These are phyloP conservation scores for Rubroshorea leprosula DNA, from an alignment of 345 rosid species.

Conservation along the genomic window DNA sequence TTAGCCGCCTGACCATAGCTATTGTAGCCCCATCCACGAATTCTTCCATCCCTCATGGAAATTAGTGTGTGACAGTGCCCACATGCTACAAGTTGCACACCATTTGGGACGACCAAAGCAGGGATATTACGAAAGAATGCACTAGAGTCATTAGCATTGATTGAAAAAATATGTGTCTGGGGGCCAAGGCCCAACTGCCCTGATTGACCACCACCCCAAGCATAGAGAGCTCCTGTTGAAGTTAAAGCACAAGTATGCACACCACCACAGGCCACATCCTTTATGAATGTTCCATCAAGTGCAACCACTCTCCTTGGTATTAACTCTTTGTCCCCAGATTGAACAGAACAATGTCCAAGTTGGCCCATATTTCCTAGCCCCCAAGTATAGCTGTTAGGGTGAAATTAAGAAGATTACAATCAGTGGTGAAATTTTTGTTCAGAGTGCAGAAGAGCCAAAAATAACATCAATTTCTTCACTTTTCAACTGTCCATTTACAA, in stretches of 20 bases:
- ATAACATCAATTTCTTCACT: no score
- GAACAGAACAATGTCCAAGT: conserved; percentile 93
- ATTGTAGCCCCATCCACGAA: conserved; percentile 97
- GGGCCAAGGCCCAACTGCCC: conserved; percentile 96
- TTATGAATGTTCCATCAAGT: conserved; percentile 59
- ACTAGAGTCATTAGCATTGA: conserved; percentile 50
- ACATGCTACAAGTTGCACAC: conserved; percentile 80
- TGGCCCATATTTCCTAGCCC: conserved; percentile 92
- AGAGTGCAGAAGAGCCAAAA: no score
- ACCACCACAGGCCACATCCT: conserved; percentile 85
- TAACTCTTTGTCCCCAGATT: conserved; percentile 79
- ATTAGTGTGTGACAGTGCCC: conserved; percentile 91
- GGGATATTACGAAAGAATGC: conserved; percentile 69
- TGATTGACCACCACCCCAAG: conserved; percentile 93
- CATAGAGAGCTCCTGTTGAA: conserved; percentile 75
- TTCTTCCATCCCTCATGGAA: conserved; percentile 66
- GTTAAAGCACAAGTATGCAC: conserved; percentile 88
- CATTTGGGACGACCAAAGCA: conserved; percentile 56
- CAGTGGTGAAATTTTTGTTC: background rate
- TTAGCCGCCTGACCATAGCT: conserved; percentile 96
- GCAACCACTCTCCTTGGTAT: conserved; percentile 88
- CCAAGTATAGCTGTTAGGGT: conserved; percentile 78
- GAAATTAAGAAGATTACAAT: conserved; percentile 14
- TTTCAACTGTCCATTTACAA: no score
- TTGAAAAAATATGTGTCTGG: conserved; percentile 59